These are phyloP conservation scores for Eutreptiella sp. DNA, from an alignment of 208 protist genomes.

Conservation along the genomic window DNA sequence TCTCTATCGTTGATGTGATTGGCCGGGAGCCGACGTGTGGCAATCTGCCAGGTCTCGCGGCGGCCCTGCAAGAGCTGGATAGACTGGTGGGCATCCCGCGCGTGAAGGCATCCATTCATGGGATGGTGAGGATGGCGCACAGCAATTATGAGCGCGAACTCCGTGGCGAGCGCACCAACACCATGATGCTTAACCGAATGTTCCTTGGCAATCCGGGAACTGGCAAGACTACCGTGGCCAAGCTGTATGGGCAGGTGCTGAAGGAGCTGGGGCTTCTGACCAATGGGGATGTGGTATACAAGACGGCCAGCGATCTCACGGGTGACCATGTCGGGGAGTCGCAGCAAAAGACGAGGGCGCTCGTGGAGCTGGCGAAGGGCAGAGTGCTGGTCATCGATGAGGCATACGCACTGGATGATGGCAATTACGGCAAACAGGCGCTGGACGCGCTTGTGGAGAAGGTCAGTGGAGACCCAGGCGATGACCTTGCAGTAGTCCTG, in stretches of 20 bases:
- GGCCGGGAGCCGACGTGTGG: neutral
- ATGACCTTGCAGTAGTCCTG: too few relatives aligned
- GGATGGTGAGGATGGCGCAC: constrained; percentile 16
- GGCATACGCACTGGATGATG: neutral
- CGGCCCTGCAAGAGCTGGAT: constrained; percentile 11
- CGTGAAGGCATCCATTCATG: constrained; percentile 26
- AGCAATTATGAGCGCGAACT: constrained; percentile 28
- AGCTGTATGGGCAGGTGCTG: neutral
- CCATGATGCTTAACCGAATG: too few relatives aligned
- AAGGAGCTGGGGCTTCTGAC: neutral
- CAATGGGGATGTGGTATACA: neutral
- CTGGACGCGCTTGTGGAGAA: too few relatives aligned
- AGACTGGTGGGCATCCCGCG: neutral
- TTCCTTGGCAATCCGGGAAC: too few relatives aligned
- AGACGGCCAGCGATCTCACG: too few relatives aligned
- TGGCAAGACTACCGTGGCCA: neutral
- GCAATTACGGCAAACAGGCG: too few relatives aligned
- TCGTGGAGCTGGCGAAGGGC: neutral
- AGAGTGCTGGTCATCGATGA: neutral
- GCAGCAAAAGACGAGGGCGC: too few relatives aligned
- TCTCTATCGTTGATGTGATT: constrained; percentile 6
- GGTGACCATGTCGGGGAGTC: too few relatives aligned
- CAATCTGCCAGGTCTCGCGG: neutral
- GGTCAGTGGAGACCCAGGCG: too few relatives aligned
- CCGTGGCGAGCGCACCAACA: too few relatives aligned